Evolutionary conservation across 2,329 filamentous ascomycete species (phyloP).

Genomic region (Penicillium sp.): DNA sequence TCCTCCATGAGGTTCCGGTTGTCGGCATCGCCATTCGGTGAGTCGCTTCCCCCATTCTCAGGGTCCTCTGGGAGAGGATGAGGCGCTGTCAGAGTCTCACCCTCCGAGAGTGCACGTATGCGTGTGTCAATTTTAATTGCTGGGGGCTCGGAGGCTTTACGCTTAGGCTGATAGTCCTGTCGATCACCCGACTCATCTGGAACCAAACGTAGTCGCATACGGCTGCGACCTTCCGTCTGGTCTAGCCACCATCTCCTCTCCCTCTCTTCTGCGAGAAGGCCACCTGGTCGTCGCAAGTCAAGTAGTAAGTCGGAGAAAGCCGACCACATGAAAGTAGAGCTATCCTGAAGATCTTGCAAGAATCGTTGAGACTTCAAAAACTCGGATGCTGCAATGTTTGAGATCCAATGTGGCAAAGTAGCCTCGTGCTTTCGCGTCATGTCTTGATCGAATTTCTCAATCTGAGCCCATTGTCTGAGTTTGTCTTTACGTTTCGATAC

Average conservation of each 20-base stretch:
- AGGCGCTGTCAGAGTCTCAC: conserved; percentile 43
- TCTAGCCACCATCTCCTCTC: conserved; percentile 85
- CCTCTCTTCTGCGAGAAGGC: conserved; percentile 67
- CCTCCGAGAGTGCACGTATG: conserved; percentile 39
- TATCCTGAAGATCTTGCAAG: conserved; percentile 91
- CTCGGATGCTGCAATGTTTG: conserved; percentile 91
- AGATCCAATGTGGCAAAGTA: conserved; percentile 86
- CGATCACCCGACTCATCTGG: conserved; percentile 69
- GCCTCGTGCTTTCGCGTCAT: conserved; percentile 78
- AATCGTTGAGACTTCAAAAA: conserved; percentile 86
- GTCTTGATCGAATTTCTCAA: conserved; percentile 67
- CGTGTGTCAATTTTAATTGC: conserved; percentile 48
- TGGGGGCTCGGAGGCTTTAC: conserved; percentile 59
- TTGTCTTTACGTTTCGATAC: conserved; percentile 76
- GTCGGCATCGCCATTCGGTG: conserved; percentile 34
- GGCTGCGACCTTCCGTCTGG: conserved; percentile 89
- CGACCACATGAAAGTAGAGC: conserved; percentile 71
- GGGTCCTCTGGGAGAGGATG: conserved; percentile 33
- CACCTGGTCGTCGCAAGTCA: conserved; percentile 74
- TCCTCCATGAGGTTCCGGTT: conserved; percentile 63
- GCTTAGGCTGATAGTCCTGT: conserved; percentile 80
- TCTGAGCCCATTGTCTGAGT: conserved; percentile 73
- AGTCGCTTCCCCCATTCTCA: conserved; percentile 32
- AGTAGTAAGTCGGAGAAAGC: conserved; percentile 75
- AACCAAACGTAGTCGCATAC: conserved; percentile 85